Base-by-base conservation (phyloP, 75 land plant species). In the Selaginella moellendorffii region DNA sequence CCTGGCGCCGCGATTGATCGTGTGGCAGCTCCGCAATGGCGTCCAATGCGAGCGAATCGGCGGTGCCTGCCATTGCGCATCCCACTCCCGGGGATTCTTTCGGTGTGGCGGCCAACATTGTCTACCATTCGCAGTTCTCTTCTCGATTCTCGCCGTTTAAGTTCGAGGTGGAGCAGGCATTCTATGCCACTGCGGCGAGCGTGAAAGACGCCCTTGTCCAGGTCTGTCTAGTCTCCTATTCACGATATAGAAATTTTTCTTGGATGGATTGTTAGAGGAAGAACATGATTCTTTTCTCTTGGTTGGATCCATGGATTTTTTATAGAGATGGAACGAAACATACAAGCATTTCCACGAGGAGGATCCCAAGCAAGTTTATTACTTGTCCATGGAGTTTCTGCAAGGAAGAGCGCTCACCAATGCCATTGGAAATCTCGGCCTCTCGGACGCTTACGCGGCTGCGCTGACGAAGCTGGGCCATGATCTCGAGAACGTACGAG, bases 331-430 rank as follows among this genome's bases (percentile, higher is more conserved):
- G 91, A 90, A 86, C 61, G 85, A 86, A 52, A 90, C 96, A 0
- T 90, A 83, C 66, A 19, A 30, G 22, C 91, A 83, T 67, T 90
- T 73, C 62, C 87, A 90, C 72, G 80, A 75, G 51, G 76, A 36
- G 31, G 76, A 86, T 67, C 96, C 88, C 18, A 90, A 90, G 77
- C 88, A 88, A 67, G 80, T 83, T 31, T 84, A 87, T 71, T 87
- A 90, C 73, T 66, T 90, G 12, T 90, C 97, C 22, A 88, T 90
- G 93, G 97, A 90, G 79, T 90, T 78, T 72, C 78, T 90, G 31
- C 88, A 87, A 60, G 97, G 91, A 12, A 74, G 97, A 5, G 76
- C 88, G 31, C 65, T 90, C 60, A 82, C 85, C 2, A 87, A 90
- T 72, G 97, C 93, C 12, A 71, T 90, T 62, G 93, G 88, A 20